Evolutionary conservation across 768 basidiomycete genomes (phyloP).

Genomic region (Phanerodontia chrysosporium): DNA sequence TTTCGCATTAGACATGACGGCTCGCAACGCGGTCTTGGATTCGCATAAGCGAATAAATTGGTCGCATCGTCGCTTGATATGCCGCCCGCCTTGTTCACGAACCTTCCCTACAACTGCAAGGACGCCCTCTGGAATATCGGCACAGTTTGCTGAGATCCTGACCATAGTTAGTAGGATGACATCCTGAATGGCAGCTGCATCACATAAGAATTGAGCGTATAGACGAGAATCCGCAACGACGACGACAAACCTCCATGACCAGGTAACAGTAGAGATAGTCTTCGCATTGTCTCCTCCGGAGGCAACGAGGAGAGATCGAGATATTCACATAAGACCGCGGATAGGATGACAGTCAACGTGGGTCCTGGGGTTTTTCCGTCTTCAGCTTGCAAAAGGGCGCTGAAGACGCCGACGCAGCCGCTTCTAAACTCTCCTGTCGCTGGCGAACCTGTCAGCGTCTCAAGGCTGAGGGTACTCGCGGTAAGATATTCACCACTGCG

Average conservation of each 20-base stretch:
- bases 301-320: constrained; percentile 46
- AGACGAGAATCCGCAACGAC: background rate
- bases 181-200: constrained; percentile 69
- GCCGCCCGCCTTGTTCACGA: constrained; percentile 41
- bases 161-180: constrained; percentile 70
- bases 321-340: constrained; percentile 65
- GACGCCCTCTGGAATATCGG: constrained; percentile 46
- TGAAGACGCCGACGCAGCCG: constrained; percentile 26
- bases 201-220: background rate
- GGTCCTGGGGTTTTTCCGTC: constrained; percentile 32
- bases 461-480: constrained; percentile 8
- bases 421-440: constrained; percentile 38
- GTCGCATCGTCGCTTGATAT: constrained; percentile 69
- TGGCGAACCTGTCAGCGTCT: constrained; percentile 21
- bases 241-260: constrained; percentile 46
- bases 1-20: constrained; percentile 43
- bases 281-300: constrained; percentile 44
- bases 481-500: constrained; percentile 39
- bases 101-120: constrained; percentile 38
- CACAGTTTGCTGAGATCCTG: constrained; percentile 56
- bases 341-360: constrained; percentile 62
- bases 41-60: constrained; percentile 54
- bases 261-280: constrained; percentile 38
- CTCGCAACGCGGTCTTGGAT: constrained; percentile 40
- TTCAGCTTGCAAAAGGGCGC: constrained; percentile 37